Base-by-base conservation (phyloP, 371 early-diverging fungal species). In the Amoeboaphelidium protococcarum region DNA sequence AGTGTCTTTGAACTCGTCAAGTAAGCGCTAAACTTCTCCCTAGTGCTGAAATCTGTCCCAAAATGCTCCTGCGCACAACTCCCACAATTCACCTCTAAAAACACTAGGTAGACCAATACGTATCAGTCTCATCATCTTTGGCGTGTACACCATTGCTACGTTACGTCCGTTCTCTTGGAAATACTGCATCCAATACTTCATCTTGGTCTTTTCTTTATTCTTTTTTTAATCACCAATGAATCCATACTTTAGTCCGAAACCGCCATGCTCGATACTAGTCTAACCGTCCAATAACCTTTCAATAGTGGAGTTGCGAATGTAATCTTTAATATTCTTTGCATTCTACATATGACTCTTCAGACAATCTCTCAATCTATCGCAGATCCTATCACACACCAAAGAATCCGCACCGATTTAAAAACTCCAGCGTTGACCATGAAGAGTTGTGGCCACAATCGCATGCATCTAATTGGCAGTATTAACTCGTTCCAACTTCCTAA, bases 31-130 rank as follows among this genome's bases (percentile, higher is more conserved):
- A 55, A 87, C 92, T 12, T 79, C 67, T 4, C 86, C 88, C 19
- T 69, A 68, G 50, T 85, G 76, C 61, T 76, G 70, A 52, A 76
- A 78, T n/a, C 94, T 65, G 48, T 81, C 67, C 49, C 73, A 85
- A 48, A 88, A 73, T 2, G 90, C 75, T 2, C 96, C 96, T 20
- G 78, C 78, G 56, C 82, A 80, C 2, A 80, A 59, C 60, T 92
- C 94, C 96, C 96, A 95, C 10, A 91, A 68, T 60, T 95, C 96
- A 12, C 91, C 90, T 23, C 96, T 76, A 47, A 92, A 58, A 23
- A 67, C 58, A 56, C 86, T 85, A 1, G 94, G 88, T 37, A 92
- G 60, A 3, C 96, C 96, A 0, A 90, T 76, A 3, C 90, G 74
- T 20, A 90, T 76, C 37, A 95, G 67, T 47, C 82, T 80, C n/a